These are phyloP conservation scores for Fusarium odoratissimum DNA, from an alignment of 2,329 filamentous ascomycete genomes.

Conservation along the genomic window DNA sequence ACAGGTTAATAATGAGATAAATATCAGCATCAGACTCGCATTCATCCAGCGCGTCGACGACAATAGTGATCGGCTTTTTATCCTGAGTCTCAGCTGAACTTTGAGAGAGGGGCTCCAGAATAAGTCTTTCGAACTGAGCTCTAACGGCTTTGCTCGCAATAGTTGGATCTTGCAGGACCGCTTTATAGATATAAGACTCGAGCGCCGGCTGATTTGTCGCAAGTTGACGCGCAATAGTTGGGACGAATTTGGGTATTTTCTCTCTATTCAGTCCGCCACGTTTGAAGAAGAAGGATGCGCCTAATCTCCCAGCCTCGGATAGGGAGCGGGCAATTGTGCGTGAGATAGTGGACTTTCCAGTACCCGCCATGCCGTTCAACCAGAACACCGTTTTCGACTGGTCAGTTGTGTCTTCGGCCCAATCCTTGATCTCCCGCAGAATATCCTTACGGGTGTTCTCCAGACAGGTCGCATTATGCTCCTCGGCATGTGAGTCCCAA, in stretches of 20 bases:
- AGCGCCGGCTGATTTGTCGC: accelerated
- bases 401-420: not conserved
- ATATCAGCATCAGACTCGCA: not conserved
- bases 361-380: not conserved
- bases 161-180: not conserved
- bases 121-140: not conserved
- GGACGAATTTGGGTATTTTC: too few relatives aligned
- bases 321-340: conserved; percentile 51
- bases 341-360: conserved; percentile 39
- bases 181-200: accelerated
- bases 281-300: conserved; percentile 59
- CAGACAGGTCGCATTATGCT: not conserved
- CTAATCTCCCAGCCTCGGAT: conserved; percentile 13
- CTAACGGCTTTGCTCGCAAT: not conserved
- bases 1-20: not conserved
- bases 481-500: not conserved
- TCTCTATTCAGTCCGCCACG: too few relatives aligned
- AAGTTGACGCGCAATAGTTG: not conserved
- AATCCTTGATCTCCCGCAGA: accelerated
- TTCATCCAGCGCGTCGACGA: not conserved
- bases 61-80: too few relatives aligned
- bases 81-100: too few relatives aligned
- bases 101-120: too few relatives aligned
- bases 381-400: not conserved
- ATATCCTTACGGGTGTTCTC: not conserved